Conservation (phyloP, 371 early-diverging fungal genomes). For the Gilbertella persicaria region DNA sequence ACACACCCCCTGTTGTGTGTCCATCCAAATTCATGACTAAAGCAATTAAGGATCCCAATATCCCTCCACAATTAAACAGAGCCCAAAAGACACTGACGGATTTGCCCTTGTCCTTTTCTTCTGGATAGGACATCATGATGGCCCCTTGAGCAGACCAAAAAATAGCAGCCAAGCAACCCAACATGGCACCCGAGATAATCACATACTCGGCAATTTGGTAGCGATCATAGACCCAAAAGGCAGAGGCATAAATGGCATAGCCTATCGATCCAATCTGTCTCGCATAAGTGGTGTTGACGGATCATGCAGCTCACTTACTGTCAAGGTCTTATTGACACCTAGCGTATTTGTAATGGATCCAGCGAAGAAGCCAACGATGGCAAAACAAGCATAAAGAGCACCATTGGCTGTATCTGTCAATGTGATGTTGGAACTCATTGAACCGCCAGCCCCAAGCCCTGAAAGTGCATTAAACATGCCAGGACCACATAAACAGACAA, state of each 20-base stretch:
- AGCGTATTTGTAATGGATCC: constrained; percentile 61
- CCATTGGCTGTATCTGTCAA: constrained; percentile 67
- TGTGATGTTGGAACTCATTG: constrained; percentile 50
- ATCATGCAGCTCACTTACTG: constrained; percentile 14
- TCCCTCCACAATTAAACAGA: constrained; percentile 77
- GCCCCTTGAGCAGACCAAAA: constrained; percentile 70
- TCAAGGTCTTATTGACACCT: constrained; percentile 50
- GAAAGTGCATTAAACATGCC: constrained; percentile 64
- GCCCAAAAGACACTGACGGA: constrained; percentile 80
- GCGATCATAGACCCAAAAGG: constrained; percentile 51
- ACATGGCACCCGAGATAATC: constrained; percentile 57
- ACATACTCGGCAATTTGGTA: constrained; percentile 40
- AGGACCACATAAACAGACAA: constrained; percentile 75
- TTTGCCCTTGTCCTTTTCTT: constrained; percentile 66
- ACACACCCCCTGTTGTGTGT: constrained; percentile 35
- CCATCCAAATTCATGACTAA: constrained; percentile 61
- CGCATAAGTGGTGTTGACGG: constrained; percentile 5
- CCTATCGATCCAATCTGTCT: constrained; percentile 44
- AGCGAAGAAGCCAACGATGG: constrained; percentile 64
- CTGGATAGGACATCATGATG: constrained; percentile 68
- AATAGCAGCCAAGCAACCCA: constrained; percentile 60
- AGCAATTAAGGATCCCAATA: constrained; percentile 73
- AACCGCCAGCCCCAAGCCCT: constrained; percentile 54
- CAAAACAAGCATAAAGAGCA: constrained; percentile 74
- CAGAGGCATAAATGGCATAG: constrained; percentile 55